Base-by-base conservation (phyloP, 2,329 filamentous ascomycete species). In the Blumeria graminis region DNA sequence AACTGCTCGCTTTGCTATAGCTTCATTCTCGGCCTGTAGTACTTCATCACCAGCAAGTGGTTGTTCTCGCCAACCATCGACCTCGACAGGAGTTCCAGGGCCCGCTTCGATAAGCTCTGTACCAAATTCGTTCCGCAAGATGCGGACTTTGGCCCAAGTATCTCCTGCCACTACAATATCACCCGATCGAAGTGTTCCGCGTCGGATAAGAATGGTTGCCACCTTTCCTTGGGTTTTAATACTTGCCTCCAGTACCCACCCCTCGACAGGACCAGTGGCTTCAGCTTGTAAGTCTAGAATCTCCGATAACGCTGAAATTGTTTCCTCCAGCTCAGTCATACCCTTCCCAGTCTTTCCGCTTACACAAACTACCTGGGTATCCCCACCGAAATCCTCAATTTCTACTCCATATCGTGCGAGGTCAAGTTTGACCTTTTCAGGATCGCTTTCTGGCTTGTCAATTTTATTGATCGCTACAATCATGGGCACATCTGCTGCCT, bases 401-500 rank as follows among this genome's bases (percentile, higher is more conserved):
- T 94, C 84, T 34, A 98, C 80, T 7, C 85, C 87, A 64, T 94
- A 76, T 1, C 80, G 75, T 8, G 85, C 80, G 28, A 98, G 79
- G 67, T 96, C 92, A 57, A 82, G 75, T 70, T 96, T 96, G 60
- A 96, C 89, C 52, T 80, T 77, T 45, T 95, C 84, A 10, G 88
- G 71, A 55, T 87, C 79, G 5, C 85, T 82, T 58, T 86, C 83
- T 58, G 84, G 80, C 69, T 92, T 94, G 71, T 98, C 92, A 55
- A 94, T 78, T 70, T 98, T 98, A 73, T 92, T 98, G 70, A 96
- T 90, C 14, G 93, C 93, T 55, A 98, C 92, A 58, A 98, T 94
- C 54, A 98, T 90, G 5, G 92, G 90, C 0, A 96, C 92, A 59
- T 84, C 83, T 55, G 92, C 86, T 34, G 78, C 75, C 57, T 82